phyloP scores from a whole-genome alignment of 2,329 filamentous ascomycete genomes.

The Talaromyces sp. region DNA sequence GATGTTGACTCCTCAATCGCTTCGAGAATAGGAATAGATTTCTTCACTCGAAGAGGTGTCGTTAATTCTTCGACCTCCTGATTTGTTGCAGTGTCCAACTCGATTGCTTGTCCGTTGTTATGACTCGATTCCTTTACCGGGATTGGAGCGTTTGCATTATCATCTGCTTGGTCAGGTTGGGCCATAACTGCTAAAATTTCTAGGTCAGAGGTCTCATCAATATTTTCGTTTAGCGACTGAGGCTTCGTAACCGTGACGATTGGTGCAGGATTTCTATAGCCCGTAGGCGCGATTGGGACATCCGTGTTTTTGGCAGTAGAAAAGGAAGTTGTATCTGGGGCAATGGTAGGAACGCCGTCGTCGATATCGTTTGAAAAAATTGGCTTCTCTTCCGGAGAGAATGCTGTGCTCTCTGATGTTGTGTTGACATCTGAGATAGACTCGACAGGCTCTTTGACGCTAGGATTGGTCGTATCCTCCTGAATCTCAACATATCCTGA shows the following conservation, averaged over 20 bases:
- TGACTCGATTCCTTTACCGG: not conserved
- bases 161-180: not conserved
- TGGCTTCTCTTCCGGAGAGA: not conserved
- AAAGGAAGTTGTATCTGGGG: not conserved
- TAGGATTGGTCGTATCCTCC: not conserved
- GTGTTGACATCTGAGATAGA: not conserved
- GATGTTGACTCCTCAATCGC: not conserved
- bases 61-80: not conserved
- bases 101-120: not conserved
- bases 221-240: not conserved
- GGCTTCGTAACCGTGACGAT: not conserved
- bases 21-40: not conserved
- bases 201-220: not conserved
- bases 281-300: not conserved
- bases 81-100: not conserved
- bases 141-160: not conserved
- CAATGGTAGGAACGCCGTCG: not conserved
- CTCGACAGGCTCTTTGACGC: not conserved
- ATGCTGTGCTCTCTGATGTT: not conserved
- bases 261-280: not conserved
- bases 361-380: not conserved
- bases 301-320: not conserved
- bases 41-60: not conserved
- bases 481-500: conserved; percentile 16
- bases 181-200: not conserved